These are phyloP conservation scores for Teratosphaeriaceae sp. DNA, from an alignment of 2,329 filamentous ascomycete genomes.

Conservation along the genomic window DNA sequence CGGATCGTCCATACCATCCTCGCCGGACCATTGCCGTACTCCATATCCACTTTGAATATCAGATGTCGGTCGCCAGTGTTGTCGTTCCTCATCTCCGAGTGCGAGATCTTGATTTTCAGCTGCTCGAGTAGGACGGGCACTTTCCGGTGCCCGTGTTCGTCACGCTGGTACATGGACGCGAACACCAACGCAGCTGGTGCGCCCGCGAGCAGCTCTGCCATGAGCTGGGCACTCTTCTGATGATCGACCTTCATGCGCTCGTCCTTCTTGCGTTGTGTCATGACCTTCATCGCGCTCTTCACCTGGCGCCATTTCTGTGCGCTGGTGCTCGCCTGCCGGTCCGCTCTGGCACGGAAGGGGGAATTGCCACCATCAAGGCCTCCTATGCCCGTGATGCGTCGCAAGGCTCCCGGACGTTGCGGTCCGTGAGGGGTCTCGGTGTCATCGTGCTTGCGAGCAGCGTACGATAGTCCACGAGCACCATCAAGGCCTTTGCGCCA, in stretches of 20 bases:
- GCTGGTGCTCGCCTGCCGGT: slow-evolving; percentile 41
- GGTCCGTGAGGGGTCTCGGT: slow-evolving; percentile 29
- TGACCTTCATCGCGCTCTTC: slow-evolving; percentile 78
- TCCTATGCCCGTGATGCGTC: slow-evolving; percentile 40
- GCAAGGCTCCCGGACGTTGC: slow-evolving; percentile 39
- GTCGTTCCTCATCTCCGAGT: slow-evolving; percentile 65
- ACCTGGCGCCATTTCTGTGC: slow-evolving; percentile 88
- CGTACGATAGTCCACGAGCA: slow-evolving; percentile 42
- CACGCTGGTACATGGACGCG: slow-evolving; percentile 95
- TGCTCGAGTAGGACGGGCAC: slow-evolving; percentile 95
- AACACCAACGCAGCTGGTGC: slow-evolving; percentile 90
- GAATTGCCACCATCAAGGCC: slow-evolving; percentile 34
- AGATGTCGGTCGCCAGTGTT: slow-evolving; percentile 60
- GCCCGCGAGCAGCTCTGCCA: slow-evolving; percentile 89
- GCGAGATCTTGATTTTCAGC: slow-evolving; percentile 77
- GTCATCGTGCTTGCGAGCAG: slow-evolving; percentile 22
- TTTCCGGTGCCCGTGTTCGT: slow-evolving; percentile 90
- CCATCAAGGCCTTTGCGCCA: slow-evolving; percentile 43
- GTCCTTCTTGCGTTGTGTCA: slow-evolving; percentile 73
- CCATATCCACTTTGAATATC: slow-evolving; percentile 84
- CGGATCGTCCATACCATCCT: slow-evolving; percentile 96
- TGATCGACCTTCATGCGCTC: slow-evolving; percentile 82
- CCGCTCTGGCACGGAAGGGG: slow-evolving; percentile 37
- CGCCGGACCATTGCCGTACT: slow-evolving; percentile 92
- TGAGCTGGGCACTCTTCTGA: slow-evolving; percentile 89